Base-by-base conservation (phyloP, 495 filamentous ascomycete genomes). In the Aspergillus asperescens region DNA sequence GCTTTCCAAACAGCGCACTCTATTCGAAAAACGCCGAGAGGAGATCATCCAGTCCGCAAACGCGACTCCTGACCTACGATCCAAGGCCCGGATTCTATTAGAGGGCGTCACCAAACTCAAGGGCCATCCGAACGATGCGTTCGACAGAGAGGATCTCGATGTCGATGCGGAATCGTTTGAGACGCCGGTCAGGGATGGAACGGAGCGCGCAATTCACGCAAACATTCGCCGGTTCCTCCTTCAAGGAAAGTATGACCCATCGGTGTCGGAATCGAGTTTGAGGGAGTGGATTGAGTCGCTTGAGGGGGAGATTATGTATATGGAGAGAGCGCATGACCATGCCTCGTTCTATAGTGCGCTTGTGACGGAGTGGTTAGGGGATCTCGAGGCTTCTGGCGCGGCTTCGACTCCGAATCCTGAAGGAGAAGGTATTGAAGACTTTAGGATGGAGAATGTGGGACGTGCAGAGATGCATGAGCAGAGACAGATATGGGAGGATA, bases 321-420 rank as follows among this genome's bases (percentile, higher is more conserved):
- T 85, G 54, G 76, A 80, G 24, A 57, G 76, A 27, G 81, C 78
- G 43, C 79, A 80, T 45, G 68, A 83, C 40, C 84, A 85, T 62
- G 81, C 81, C 0, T 67, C 74, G 13, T 73, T 87, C 16, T 86
- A 84, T 57, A 81, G 76, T 41, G 66, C 75, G 40, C 60, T 87
- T 34, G 78, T 86, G 12, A 85, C 76, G 0, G 81, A 88, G 57
- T 86, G 83, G 82, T 62, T 86, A 19, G 62, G 56, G 1, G 38
- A 67, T 12, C 50, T 73, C 24, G 63, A 73, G 54, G 60, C 46
- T 3, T 48, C 39, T n/a, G 37, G 47, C 1, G n/a, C 44, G 9
- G 2, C 50, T n/a, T 22, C 51, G 22, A 7, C 27, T 4, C 24
- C 34, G 7, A 18, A 3, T 5, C 13, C 7, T 29, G 42, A 29